These are phyloP conservation scores for Yamadazyma membranifaciens DNA, from an alignment of 1,139 yeast genomes.

Conservation along the genomic window DNA sequence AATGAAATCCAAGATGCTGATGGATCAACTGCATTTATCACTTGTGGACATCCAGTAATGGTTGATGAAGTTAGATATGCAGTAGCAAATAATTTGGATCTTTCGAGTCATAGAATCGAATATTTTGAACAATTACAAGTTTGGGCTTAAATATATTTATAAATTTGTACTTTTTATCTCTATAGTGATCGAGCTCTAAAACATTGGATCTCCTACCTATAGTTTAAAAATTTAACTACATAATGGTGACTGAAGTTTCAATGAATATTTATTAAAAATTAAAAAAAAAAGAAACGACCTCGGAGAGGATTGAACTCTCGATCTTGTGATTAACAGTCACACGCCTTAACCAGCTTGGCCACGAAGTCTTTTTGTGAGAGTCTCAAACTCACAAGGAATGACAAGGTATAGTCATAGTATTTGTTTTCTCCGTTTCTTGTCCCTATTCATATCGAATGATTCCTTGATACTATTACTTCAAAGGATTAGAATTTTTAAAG, in stretches of 20 bases:
- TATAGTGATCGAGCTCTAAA: too few species aligned
- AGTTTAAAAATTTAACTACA: too few species aligned
- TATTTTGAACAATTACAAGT: conserved; percentile 29
- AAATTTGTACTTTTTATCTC: background rate
- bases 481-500: too few species aligned
- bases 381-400: too few species aligned
- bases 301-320: conserved; percentile 39
- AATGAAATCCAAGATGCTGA: conserved; percentile 22
- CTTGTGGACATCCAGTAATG: conserved; percentile 40
- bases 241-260: too few species aligned
- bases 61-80: conserved; percentile 29
- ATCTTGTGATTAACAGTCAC: conserved; percentile 39
- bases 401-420: too few species aligned
- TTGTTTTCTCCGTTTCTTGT: too few species aligned
- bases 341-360: conserved; percentile 44
- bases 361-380: conserved; percentile 24
- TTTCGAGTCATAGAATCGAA: conserved; percentile 22
- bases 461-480: too few species aligned
- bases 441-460: too few species aligned
- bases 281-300: conserved; percentile 22
- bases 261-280: too few species aligned
- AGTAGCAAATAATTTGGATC: conserved; percentile 21
- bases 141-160: conserved; percentile 20
- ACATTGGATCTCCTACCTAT: too few species aligned
- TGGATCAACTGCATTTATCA: conserved; percentile 31